Percentiles rank a stretch among this genome's conserved stretches.
Conservation (phyloP, 768 basidiomycete genomes). For the Trametes sanguinea region DNA sequence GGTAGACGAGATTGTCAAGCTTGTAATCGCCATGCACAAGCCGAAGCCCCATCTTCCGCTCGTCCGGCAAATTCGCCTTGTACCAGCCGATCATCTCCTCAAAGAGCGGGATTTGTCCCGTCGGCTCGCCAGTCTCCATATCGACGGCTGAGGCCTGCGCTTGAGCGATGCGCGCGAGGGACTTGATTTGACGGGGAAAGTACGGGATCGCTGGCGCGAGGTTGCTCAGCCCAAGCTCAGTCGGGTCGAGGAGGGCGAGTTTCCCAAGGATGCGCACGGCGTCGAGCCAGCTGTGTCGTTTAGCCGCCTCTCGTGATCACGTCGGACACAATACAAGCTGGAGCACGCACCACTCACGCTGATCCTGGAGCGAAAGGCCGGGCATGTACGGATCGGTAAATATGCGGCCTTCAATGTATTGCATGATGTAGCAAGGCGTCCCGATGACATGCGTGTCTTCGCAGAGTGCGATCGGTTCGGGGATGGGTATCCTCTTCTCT, state of each 20-base stretch:
- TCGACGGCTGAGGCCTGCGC: slow-evolving; percentile 73
- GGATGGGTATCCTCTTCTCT: slow-evolving; percentile 72
- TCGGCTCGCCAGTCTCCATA: slow-evolving; percentile 56
- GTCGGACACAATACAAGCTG: no score
- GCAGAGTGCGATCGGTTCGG: slow-evolving; percentile 81
- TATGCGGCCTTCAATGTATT: slow-evolving; percentile 93
- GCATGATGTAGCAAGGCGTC: slow-evolving; percentile 95
- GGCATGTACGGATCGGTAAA: slow-evolving; percentile 85
- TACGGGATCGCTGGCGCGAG: slow-evolving; percentile 80
- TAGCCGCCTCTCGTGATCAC: no score
- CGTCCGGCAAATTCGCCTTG: slow-evolving; percentile 69
- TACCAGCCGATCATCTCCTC: slow-evolving; percentile 79
- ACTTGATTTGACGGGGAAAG: slow-evolving; percentile 92
- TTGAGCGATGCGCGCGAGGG: slow-evolving; percentile 75
- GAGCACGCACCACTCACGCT: slow-evolving; percentile 65
- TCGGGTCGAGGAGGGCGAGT: slow-evolving; percentile 62
- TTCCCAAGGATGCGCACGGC: no score
- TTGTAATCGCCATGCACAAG: slow-evolving; percentile 99
- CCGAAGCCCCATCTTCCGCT: slow-evolving; percentile 68
- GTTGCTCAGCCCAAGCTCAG: slow-evolving; percentile 61
- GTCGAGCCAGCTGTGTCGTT: no score
- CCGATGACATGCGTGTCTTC: slow-evolving; percentile 80
- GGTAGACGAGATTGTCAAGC: slow-evolving; percentile 93
- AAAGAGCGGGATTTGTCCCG: slow-evolving; percentile 76
- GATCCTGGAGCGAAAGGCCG: slow-evolving; percentile 58